Conservation (phyloP, 106 monocot genomes). For the Dendrobium huoshanense region DNA sequence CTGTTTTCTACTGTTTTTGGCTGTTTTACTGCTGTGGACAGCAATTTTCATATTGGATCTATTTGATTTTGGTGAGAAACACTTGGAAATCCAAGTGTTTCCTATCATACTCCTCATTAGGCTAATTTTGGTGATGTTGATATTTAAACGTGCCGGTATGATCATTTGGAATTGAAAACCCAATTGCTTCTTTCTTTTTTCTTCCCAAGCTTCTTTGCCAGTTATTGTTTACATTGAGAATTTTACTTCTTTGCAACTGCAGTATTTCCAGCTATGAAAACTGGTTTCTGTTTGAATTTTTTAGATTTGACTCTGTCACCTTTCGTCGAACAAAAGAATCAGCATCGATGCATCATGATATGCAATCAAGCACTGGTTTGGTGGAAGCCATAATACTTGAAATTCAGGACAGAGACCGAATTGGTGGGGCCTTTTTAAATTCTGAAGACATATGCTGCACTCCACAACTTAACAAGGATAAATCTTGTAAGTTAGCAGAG, state of each 20-base stretch:
- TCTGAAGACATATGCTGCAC: constrained; percentile 86
- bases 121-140: neutral
- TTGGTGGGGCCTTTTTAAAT: constrained; percentile 71
- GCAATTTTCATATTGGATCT: no score
- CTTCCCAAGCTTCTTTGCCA: neutral
- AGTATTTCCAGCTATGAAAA: neutral
- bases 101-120: neutral
- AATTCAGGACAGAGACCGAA: constrained; percentile 77
- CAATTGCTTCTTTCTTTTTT: neutral
- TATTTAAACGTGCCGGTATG: neutral
- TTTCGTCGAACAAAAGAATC: constrained; percentile 76
- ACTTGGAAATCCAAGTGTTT: no score
- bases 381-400: constrained; percentile 97
- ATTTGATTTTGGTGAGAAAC: no score
- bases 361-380: constrained; percentile 86
- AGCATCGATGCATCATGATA: constrained; percentile 52
- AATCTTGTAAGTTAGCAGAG: constrained; percentile 66
- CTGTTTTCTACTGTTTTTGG: no score
- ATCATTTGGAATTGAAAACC: neutral
- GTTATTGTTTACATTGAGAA: neutral
- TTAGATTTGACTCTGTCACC: constrained; percentile 78
- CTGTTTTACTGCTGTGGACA: no score
- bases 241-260: neutral
- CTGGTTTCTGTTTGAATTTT: neutral
- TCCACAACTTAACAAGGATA: constrained; percentile 31